Evolutionary conservation across 768 basidiomycete species (phyloP), one percentile per base, ranked within the genome.

Genomic region (Solioccasus polychromus): DNA sequence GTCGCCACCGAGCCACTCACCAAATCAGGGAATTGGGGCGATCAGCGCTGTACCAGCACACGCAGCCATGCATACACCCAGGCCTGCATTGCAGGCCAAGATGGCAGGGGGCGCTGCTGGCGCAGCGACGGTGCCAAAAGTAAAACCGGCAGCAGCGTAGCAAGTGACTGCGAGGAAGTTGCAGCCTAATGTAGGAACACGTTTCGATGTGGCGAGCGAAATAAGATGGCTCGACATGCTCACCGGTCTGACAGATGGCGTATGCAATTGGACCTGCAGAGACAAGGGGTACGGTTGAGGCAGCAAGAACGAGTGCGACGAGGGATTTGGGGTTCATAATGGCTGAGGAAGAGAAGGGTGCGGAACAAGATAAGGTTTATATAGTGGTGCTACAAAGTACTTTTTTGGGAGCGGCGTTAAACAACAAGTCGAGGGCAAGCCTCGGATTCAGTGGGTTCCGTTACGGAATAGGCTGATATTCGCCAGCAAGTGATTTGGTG

Each of bases 301-400:
- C n/a, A 18, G 34, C 42, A 15, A 66, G 47, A 8, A 55, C 18
- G 11, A 67, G 42, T 2, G 52, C 39, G 4, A 47, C 30, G 25
- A 60, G 38, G 0, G 49, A 51, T 35, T 58, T 60, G n/a, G 59
- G 23, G 40, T 65, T 67, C 63, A 62, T 66, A 3, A n/a, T n/a
- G n/a, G n/a, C n/a, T n/a, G n/a, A n/a, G n/a, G 25, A 48, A 28
- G 12, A 12, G 12, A 28, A 7, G 28, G 28, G 28, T 12, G n/a
- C n/a, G n/a, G n/a, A n/a, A n/a, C n/a, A n/a, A 28, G 28, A 7
- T 28, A 7, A 12, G 28, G 28, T n/a, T n/a, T n/a, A n/a, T n/a
- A n/a, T n/a, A n/a, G n/a, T n/a, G n/a, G n/a, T n/a, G n/a, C n/a
- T n/a, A n/a, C n/a, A n/a, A n/a, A n/a, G n/a, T n/a, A n/a, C n/a